Evolutionary conservation across 2,329 filamentous ascomycete species (phyloP).

Genomic region (Fusarium newnesense): DNA sequence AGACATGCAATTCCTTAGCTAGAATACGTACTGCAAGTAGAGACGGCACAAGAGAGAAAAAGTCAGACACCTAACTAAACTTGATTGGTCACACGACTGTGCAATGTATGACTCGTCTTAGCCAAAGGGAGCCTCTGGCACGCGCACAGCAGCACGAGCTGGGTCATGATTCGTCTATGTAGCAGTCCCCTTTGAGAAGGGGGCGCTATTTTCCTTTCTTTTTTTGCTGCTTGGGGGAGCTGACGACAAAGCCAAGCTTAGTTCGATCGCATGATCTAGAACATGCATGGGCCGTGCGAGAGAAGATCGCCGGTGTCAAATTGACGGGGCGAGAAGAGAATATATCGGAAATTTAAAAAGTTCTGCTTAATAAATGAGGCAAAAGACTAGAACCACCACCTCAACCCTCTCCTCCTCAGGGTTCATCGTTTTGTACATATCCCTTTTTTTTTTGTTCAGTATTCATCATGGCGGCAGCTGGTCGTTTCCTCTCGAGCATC

Average conservation of each 20-base stretch:
- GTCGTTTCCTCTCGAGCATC: slow-evolving; percentile 28
- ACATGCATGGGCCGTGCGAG: not conserved
- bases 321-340: not conserved
- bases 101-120: slow-evolving; percentile 14
- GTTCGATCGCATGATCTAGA: slow-evolving; percentile 6
- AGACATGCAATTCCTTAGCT: not conserved
- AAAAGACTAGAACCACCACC: not conserved
- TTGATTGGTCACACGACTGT: slow-evolving; percentile 5
- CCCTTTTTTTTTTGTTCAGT: not conserved
- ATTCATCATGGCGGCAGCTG: not conserved
- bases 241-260: not conserved
- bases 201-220: not conserved
- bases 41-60: not conserved
- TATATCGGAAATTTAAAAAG: not conserved
- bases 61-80: not conserved
- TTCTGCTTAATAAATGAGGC: slow-evolving; percentile 3
- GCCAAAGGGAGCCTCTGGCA: slow-evolving; percentile 5
- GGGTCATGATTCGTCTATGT: slow-evolving; percentile 10
- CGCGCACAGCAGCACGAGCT: not conserved
- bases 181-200: slow-evolving; percentile 3
- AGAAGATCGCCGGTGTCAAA: not conserved
- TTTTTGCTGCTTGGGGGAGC: not conserved
- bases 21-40: not conserved
- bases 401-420: too few relatives aligned
- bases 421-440: not conserved